Evolutionary conservation across 768 basidiomycete species (phyloP).

Genomic region (Russula vinacea): DNA sequence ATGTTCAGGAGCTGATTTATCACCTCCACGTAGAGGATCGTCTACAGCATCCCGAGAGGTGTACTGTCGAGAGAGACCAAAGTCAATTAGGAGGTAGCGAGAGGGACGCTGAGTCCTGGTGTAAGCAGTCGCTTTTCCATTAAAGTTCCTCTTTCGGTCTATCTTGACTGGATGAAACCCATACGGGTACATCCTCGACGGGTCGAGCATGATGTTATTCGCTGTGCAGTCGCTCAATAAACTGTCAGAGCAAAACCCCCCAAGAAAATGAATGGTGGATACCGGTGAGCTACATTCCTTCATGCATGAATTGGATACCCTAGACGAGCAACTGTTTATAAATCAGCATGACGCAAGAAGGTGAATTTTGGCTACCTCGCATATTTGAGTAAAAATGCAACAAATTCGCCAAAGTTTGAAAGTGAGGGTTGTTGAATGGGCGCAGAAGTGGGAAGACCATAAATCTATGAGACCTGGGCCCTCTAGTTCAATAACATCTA

Average conservation of each 20-base stretch:
- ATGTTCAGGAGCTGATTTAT: constrained; percentile 42
- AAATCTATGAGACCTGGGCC: constrained; percentile 18
- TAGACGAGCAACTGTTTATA: not conserved
- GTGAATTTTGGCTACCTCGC: constrained; percentile 36
- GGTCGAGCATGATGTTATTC: constrained; percentile 36
- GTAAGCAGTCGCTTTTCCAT: constrained; percentile 30
- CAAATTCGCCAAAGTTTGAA: constrained; percentile 40
- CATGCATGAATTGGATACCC: constrained; percentile 33
- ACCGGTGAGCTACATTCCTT: constrained; percentile 34
- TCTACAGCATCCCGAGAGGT: constrained; percentile 33
- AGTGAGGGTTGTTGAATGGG: constrained; percentile 33
- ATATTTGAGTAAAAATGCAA: constrained; percentile 38
- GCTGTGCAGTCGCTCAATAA: constrained; percentile 22
- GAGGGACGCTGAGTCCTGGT: constrained; percentile 33
- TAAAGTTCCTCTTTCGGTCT: constrained; percentile 30
- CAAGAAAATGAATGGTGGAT: constrained; percentile 25
- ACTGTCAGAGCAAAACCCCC: not conserved
- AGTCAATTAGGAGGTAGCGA: constrained; percentile 35
- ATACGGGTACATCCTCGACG: constrained; percentile 32
- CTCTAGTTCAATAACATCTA: constrained; percentile 31
- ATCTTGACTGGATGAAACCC: constrained; percentile 34
- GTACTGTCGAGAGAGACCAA: constrained; percentile 34
- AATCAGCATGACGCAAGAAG: not conserved
- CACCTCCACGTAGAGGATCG: constrained; percentile 40
- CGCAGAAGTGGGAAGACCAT: constrained; percentile 41